Conservation (phyloP, 2,329 filamentous ascomycete genomes). For the Epichloe sp. region DNA sequence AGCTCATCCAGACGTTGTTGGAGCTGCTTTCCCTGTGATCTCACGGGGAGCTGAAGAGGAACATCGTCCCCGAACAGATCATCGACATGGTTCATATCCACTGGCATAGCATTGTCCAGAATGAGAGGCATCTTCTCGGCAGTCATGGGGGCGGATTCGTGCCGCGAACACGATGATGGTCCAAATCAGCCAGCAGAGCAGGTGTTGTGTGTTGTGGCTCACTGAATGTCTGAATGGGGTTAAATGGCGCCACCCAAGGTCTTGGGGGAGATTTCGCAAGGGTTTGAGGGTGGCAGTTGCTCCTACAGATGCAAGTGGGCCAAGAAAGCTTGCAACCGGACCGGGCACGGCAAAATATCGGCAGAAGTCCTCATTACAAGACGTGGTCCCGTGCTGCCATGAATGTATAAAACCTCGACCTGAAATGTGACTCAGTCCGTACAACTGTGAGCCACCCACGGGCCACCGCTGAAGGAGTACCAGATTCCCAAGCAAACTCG, state of each 20-base stretch:
- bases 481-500: constrained; percentile 1
- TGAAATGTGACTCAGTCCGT: too few species aligned
- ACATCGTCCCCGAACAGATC: constrained; percentile 66
- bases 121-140: constrained; percentile 31
- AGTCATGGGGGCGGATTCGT: constrained; percentile 16
- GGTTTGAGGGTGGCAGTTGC: too few species aligned
- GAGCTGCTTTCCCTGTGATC: constrained; percentile 43
- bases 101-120: constrained; percentile 30
- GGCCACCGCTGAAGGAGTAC: constrained; percentile 17
- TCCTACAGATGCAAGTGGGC: too few species aligned
- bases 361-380: too few species aligned
- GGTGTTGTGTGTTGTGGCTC: not conserved
- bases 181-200: not conserved
- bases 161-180: not conserved
- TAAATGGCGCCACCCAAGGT: too few species aligned
- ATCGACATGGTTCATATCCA: constrained; percentile 48
- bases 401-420: too few species aligned
- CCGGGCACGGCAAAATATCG: too few species aligned
- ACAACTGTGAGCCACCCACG: too few species aligned
- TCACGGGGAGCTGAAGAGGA: constrained; percentile 40
- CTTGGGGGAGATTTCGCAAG: too few species aligned
- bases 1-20: constrained; percentile 65
- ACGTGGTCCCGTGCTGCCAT: too few species aligned
- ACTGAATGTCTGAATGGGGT: not conserved
- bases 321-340: too few species aligned